These are phyloP conservation scores for Gossypium trilobum DNA, from an alignment of 441 rosid species.

Conservation along the genomic window DNA sequence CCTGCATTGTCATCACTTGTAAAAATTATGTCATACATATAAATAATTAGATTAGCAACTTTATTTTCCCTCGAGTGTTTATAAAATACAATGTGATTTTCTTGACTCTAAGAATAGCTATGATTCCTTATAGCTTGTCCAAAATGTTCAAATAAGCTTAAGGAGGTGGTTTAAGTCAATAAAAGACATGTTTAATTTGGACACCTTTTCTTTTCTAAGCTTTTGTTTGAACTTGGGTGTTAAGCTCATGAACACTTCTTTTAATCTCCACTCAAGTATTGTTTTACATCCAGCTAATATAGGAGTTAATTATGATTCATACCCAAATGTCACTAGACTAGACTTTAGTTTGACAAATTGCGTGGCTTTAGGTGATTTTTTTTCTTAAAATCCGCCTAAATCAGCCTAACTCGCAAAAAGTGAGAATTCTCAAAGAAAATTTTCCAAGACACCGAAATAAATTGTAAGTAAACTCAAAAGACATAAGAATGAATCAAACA, in stretches of 20 bases:
- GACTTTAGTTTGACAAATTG: no score
- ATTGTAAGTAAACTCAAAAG: no score
- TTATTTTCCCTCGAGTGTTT: not conserved
- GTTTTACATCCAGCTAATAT: no score
- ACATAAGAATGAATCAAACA: no score
- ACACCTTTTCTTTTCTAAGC: not conserved
- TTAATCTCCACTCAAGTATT: no score
- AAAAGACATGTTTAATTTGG: not conserved
- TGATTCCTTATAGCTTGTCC: not conserved
- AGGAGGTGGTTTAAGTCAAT: not conserved
- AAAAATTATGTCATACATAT: not conserved
- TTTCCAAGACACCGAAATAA: no score
- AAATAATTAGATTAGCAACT: not conserved
- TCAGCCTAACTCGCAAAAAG: no score
- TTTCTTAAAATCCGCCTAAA: no score
- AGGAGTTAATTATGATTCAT: no score
- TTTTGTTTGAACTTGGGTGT: not conserved
- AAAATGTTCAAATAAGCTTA: not conserved
- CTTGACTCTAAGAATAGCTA: not conserved
- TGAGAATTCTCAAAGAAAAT: no score
- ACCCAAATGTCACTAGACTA: no score
- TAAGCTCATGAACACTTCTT: not conserved
- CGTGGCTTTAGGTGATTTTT: no score
- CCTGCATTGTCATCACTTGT: not conserved
- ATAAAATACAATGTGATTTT: not conserved